phyloP scores from a whole-genome alignment of 192 early-diverging fungal species.

The Backusella liffmaniae region DNA sequence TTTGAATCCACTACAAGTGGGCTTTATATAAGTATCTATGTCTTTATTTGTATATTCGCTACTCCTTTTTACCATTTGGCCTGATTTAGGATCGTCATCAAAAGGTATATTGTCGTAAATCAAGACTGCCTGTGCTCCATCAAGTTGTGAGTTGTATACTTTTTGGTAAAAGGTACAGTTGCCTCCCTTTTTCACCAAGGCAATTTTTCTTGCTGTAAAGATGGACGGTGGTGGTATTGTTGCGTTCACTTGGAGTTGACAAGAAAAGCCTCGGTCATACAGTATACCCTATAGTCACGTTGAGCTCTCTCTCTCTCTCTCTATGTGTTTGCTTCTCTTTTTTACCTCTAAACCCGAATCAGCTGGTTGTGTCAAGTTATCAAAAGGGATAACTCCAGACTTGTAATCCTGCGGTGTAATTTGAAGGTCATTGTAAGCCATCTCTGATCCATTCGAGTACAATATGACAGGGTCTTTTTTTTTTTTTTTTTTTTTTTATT shows the following conservation, averaged over 20 bases:
- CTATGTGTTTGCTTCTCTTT: not conserved
- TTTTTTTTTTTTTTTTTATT: not conserved
- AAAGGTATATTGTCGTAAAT: conserved; percentile 37
- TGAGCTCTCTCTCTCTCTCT: not conserved
- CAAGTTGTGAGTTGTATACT: conserved; percentile 29
- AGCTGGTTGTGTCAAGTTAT: conserved; percentile 19
- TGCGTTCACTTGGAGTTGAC: conserved; percentile 8
- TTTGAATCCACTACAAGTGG: conserved; percentile 18
- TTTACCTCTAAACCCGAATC: conserved; percentile 19
- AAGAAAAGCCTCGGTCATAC: conserved; percentile 29
- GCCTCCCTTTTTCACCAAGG: conserved; percentile 23
- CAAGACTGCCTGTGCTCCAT: conserved; percentile 33
- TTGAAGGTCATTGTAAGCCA: not conserved
- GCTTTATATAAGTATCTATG: not conserved
- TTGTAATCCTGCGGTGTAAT: conserved; percentile 5
- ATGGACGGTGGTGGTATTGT: not conserved
- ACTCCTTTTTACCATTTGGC: conserved; percentile 17
- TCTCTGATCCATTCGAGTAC: conserved; percentile 4
- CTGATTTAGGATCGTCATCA: conserved; percentile 15
- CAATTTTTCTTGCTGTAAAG: conserved; percentile 20
- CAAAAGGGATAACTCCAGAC: conserved; percentile 13
- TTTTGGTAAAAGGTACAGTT: conserved; percentile 41
- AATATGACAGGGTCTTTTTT: conserved; percentile 6
- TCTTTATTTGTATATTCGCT: not conserved
- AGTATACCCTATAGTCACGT: conserved; percentile 19